Evolutionary conservation across 2,329 filamentous ascomycete species (phyloP), one percentile per base, ranked within the genome.

Genomic region (Coccinonectria pachysandricola): DNA sequence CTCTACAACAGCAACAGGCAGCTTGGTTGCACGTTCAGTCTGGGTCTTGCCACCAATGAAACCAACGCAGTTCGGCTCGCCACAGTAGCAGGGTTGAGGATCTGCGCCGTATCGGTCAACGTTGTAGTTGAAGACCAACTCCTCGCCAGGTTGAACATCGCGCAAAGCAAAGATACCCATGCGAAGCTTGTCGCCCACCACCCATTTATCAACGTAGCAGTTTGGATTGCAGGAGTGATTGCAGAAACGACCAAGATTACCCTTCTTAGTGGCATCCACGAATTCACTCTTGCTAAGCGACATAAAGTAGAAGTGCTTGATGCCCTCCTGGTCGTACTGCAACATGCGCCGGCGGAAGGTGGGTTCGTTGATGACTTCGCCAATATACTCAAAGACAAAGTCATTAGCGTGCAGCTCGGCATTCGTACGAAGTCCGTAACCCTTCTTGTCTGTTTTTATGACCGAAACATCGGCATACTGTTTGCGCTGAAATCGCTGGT

Each of bases 291-390:
- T 93, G 50, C 76, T 93, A 36, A 98, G 75, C 15, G 91, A 96
- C 91, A 98, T 98, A 64, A 98, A 98, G 59, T 98, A 98, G 56
- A 98, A 98, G 58, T 98, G 91, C 56, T 92, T 94, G 67, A 98
- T 95, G 35, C 87, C 87, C 54, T 96, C 85, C 24, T 91, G 72
- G 50, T 95, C 86, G 56, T 98, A 98, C 48, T 92, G 81, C 19
- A 85, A 63, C 77, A 92, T 95, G 35, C 91, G 84, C 32, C 77
- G 75, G 30, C 86, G 81, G 50, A 96, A 96, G 8, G 80, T 80
- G 15, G 74, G 70, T 57, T 98, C 88, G 45, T 92, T 88, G 52
- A 98, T 95, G 43, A 96, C 91, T 58, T 98, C 91, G 44, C 91
- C 91, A 44, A 98, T 88, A 55, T 98, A 98, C 59, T 98, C 91